phyloP scores from a whole-genome alignment of 495 filamentous ascomycete genomes.

The Trichoderma orchidacearum region DNA sequence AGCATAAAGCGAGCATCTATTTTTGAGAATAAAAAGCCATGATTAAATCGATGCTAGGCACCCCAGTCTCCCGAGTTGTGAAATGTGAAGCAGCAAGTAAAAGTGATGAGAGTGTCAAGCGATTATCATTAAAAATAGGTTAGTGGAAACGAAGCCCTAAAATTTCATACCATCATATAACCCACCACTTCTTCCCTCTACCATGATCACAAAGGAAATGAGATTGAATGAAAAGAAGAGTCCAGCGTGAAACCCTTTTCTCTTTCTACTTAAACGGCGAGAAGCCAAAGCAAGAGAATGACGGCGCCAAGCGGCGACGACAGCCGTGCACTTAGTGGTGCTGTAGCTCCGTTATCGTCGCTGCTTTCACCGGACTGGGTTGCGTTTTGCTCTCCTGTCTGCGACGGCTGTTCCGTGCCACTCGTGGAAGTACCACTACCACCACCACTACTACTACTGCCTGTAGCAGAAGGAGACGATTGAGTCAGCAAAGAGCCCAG shows the following conservation, averaged over 20 bases:
- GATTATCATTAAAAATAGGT: no score
- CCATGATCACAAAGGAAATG: no score
- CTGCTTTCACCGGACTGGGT: neutral
- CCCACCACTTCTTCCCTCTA: no score
- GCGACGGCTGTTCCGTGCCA: neutral
- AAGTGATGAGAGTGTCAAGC: no score
- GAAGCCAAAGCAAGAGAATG: neutral
- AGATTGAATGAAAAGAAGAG: no score
- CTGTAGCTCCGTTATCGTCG: neutral
- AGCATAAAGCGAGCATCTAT: neutral
- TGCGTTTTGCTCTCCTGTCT: neutral
- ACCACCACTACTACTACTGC: neutral
- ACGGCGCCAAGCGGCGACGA: neutral
- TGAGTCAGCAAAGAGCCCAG: neutral
- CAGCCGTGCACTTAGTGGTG: neutral
- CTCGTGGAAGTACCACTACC: neutral
- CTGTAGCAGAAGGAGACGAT: no score
- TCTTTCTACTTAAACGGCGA: neutral
- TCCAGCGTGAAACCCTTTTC: no score
- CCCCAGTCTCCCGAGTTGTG: no score
- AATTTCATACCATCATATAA: no score
- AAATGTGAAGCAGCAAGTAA: no score
- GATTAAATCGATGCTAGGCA: no score
- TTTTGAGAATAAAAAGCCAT: neutral
- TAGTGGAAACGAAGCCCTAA: no score